phyloP scores from a whole-genome alignment of 257 asterid genomes.

The Gentiana dahurica region DNA sequence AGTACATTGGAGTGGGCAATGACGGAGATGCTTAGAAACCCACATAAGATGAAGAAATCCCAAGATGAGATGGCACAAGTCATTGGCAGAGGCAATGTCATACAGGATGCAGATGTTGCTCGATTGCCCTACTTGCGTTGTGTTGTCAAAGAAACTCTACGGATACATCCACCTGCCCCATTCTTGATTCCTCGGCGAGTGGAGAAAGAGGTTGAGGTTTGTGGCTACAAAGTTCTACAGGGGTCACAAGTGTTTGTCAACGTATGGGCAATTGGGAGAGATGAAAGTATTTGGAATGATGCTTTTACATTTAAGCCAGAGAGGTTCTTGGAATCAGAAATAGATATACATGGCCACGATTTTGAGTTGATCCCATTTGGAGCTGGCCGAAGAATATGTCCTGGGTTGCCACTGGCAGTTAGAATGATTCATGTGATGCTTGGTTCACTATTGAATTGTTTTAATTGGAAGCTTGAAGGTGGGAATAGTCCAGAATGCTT shows the following conservation, averaged over 20 bases:
- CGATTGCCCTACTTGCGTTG: slow-evolving; percentile 19
- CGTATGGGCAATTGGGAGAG: slow-evolving; percentile 7
- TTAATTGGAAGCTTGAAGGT: too few relatives aligned
- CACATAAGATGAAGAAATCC: slow-evolving; percentile 2
- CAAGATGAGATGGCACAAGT: slow-evolving; percentile 7
- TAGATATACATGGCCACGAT: slow-evolving; percentile 6
- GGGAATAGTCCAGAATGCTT: slow-evolving; percentile 29
- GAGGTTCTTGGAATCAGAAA: slow-evolving; percentile 4
- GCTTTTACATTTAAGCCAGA: slow-evolving; percentile 4
- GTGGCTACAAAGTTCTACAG: slow-evolving; percentile 2
- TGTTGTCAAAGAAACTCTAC: slow-evolving; percentile 14
- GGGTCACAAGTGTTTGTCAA: slow-evolving; percentile 2
- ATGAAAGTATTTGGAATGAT: slow-evolving; percentile 1
- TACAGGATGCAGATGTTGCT: slow-evolving; percentile 14
- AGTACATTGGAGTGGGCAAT: slow-evolving; percentile 23
- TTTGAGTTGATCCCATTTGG: slow-evolving; percentile 12
- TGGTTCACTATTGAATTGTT: slow-evolving; percentile 52
- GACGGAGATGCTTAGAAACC: slow-evolving; percentile 16
- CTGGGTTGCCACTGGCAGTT: slow-evolving; percentile 7
- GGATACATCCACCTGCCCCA: slow-evolving; percentile 5
- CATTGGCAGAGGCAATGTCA: slow-evolving; percentile 15
- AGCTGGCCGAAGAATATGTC: slow-evolving; percentile 8
- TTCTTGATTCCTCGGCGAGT: slow-evolving; percentile 1
- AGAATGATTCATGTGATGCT: slow-evolving; percentile 44
- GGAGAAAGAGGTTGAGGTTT: slow-evolving; percentile 1